Percentiles rank a stretch among this genome's conserved stretches.
Evolutionary conservation across 31 red algal genomes (phyloP).

Genomic region (Endocladia muricata): DNA sequence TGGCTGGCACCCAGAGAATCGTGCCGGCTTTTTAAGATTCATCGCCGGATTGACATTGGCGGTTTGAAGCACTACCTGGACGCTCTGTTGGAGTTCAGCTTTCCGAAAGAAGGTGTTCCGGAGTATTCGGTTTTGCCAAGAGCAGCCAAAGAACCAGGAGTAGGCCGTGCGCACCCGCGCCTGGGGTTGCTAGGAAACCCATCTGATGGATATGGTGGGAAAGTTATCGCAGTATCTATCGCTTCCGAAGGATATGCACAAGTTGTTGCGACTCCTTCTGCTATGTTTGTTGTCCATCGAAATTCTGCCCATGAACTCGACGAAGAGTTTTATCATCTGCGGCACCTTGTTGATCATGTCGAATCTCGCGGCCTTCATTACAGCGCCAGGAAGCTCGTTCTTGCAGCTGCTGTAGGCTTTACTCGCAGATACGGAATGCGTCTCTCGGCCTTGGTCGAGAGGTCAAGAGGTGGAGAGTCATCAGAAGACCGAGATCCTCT

Average conservation of each 20-base stretch:
- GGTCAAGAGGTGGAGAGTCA: neutral
- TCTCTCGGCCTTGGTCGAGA: neutral
- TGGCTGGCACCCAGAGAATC: constrained; percentile 21
- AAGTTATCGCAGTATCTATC: constrained; percentile 63
- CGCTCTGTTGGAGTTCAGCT: constrained; percentile 39
- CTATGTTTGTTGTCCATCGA: constrained; percentile 24
- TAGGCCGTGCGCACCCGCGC: constrained; percentile 69
- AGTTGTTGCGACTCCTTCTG: constrained; percentile 38
- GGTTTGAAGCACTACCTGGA: constrained; percentile 43
- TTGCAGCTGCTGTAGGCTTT: constrained; percentile 48
- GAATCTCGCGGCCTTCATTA: constrained; percentile 25
- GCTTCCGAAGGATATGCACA: constrained; percentile 57
- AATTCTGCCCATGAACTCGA: constrained; percentile 30
- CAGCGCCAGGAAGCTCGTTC: constrained; percentile 27
- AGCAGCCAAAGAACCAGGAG: constrained; percentile 23
- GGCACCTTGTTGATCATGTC: constrained; percentile 5
- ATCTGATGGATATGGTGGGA: constrained; percentile 76
- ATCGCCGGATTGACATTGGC: constrained; percentile 62
- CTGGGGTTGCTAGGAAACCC: constrained; percentile 78
- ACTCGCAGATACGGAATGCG: constrained; percentile 2
- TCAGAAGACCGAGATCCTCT: neutral
- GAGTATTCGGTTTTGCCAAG: neutral
- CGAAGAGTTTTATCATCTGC: constrained; percentile 8
- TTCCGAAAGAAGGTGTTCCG: neutral
- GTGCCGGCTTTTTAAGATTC: constrained; percentile 20